Evolutionary conservation across 2,329 filamentous ascomycete genomes (phyloP).

Genomic region (Ophiocordyceps camponoti-saundersi): DNA sequence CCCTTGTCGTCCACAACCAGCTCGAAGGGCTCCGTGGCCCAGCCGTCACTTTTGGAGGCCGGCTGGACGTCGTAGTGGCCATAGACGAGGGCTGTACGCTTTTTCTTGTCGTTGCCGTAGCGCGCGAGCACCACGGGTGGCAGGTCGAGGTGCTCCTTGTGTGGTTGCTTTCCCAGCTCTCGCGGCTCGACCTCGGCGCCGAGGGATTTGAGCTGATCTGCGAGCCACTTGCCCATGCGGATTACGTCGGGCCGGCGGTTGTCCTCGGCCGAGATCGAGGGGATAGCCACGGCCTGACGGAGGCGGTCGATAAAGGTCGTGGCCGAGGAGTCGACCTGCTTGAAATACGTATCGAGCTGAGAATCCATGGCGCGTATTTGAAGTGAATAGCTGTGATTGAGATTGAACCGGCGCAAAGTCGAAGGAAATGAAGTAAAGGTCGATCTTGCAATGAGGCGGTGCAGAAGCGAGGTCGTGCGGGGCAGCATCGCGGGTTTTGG

Average conservation of each 20-base stretch:
- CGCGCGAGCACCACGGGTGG: slow-evolving; percentile 84
- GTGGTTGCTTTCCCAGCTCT: slow-evolving; percentile 77
- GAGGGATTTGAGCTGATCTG: slow-evolving; percentile 61
- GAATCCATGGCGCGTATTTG: slow-evolving; percentile 70
- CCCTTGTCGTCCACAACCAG: slow-evolving; percentile 77
- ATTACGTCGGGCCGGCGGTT: slow-evolving; percentile 81
- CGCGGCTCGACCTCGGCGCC: slow-evolving; percentile 80
- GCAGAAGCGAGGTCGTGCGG: neutral
- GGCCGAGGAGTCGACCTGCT: slow-evolving; percentile 70
- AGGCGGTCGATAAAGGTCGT: slow-evolving; percentile 79
- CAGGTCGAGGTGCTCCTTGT: slow-evolving; percentile 76
- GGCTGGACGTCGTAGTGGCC: slow-evolving; percentile 99
- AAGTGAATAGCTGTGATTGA: slow-evolving; percentile 38
- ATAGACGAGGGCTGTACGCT: slow-evolving; percentile 91
- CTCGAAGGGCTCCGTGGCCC: slow-evolving; percentile 88
- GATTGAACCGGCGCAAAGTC: slow-evolving; percentile 20
- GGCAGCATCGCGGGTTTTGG: neutral
- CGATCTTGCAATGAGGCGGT: neutral
- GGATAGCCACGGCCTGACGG: slow-evolving; percentile 84
- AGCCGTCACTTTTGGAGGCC: slow-evolving; percentile 81
- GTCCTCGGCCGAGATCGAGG: slow-evolving; percentile 86
- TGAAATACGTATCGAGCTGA: slow-evolving; percentile 81
- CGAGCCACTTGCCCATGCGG: slow-evolving; percentile 89
- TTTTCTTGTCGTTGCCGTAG: slow-evolving; percentile 82
- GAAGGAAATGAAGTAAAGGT: neutral